These are phyloP conservation scores for Boletus sp. DNA, from an alignment of 768 basidiomycete genomes.

Conservation along the genomic window DNA sequence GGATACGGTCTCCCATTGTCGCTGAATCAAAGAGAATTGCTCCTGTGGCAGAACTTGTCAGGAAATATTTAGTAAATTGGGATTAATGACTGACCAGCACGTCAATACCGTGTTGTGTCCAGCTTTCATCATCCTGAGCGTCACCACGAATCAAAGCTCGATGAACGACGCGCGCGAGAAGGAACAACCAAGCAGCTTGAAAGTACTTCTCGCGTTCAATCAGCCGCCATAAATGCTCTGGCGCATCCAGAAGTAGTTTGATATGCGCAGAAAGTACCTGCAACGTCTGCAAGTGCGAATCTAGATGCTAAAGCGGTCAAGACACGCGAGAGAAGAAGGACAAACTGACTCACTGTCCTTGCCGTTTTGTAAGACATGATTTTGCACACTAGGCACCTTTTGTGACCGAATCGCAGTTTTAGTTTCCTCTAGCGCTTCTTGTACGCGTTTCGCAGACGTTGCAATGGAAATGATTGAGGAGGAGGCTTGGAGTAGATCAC, in stretches of 20 bases:
- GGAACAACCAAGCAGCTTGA: slow-evolving; percentile 84
- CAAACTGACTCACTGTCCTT: slow-evolving; percentile 42
- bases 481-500: slow-evolving; percentile 83
- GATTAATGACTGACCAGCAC: slow-evolving; percentile 46
- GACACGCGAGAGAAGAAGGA: background rate
- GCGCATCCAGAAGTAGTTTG: slow-evolving; percentile 88
- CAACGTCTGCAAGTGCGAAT: slow-evolving; percentile 63
- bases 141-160: slow-evolving; percentile 65
- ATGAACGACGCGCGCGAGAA: slow-evolving; percentile 82
- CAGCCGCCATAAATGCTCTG: slow-evolving; percentile 88
- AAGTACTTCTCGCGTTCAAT: slow-evolving; percentile 79
- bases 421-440: slow-evolving; percentile 62
- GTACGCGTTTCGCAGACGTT: slow-evolving; percentile 62
- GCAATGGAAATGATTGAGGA: slow-evolving; percentile 80
- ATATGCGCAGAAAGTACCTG: slow-evolving; percentile 84
- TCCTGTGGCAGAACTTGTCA: slow-evolving; percentile 43
- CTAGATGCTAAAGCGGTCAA: slow-evolving; percentile 34
- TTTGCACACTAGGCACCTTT: slow-evolving; percentile 43
- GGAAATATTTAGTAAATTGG: background rate
- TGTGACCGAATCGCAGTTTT: slow-evolving; percentile 51
- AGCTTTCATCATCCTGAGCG: slow-evolving; percentile 60
- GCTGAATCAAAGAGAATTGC: slow-evolving; percentile 84
- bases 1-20: slow-evolving; percentile 90
- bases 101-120: slow-evolving; percentile 60
- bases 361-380: slow-evolving; percentile 34